Evolutionary conservation across 2,329 filamentous ascomycete species (phyloP).

Genomic region (Ceratocystis huliohia): DNA sequence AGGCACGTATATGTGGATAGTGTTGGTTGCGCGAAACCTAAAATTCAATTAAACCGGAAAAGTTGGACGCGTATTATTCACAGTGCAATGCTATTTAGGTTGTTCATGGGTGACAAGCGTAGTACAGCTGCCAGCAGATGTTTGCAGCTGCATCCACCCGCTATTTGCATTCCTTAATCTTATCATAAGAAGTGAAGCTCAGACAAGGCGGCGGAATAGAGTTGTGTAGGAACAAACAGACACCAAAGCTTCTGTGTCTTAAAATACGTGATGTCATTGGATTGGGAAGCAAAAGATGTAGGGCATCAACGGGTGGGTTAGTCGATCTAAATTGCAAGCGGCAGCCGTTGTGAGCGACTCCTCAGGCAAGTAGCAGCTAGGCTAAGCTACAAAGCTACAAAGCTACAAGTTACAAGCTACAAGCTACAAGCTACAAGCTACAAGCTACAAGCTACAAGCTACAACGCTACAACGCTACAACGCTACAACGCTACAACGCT

Average conservation of each 20-base stretch:
- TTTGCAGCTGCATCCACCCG: neutral
- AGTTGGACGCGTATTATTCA: conserved; percentile 8
- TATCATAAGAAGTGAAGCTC: neutral
- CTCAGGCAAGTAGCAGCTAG: neutral
- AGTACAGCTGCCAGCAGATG: neutral
- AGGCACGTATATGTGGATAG: neutral
- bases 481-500: no score
- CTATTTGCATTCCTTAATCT: neutral
- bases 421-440: neutral
- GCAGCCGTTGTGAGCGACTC: no score
- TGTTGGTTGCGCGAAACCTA: neutral
- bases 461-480: neutral
- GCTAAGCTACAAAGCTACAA: neutral
- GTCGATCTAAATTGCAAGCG: no score
- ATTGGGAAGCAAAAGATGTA: neutral
- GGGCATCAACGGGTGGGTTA: no score
- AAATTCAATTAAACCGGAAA: conserved; percentile 20
- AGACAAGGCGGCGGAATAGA: neutral
- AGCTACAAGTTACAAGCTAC: neutral
- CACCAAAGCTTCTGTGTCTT: neutral
- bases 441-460: no score
- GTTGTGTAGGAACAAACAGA: neutral
- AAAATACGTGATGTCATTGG: neutral
- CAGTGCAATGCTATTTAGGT: no score
- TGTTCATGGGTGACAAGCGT: no score